Conservation (phyloP, 495 filamentous ascomycete genomes). For the Talaromyces wortmannii region DNA sequence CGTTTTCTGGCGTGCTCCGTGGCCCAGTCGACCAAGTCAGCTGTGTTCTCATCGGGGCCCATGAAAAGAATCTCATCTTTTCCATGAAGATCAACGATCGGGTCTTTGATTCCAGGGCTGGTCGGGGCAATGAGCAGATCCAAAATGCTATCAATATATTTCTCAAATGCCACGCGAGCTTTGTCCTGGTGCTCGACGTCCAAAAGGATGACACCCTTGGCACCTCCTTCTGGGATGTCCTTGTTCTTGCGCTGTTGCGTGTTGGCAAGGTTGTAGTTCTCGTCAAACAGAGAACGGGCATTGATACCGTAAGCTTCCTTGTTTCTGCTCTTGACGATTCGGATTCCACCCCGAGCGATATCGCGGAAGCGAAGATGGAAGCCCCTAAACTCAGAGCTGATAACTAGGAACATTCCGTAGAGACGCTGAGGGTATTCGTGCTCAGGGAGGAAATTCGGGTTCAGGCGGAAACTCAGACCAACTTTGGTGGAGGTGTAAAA, state of each 20-base stretch:
- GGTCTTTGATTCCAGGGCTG: constrained; percentile 97
- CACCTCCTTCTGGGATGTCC: constrained; percentile 98
- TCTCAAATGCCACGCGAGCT: constrained; percentile 86
- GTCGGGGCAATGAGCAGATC: constrained; percentile 84
- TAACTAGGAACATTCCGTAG: constrained; percentile 97
- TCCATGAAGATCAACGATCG: constrained; percentile 89
- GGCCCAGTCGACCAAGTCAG: constrained; percentile 94
- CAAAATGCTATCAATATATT: constrained; percentile 98
- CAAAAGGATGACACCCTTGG: constrained; percentile 94
- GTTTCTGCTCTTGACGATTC: constrained; percentile 96
- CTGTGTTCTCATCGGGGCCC: constrained; percentile 98
- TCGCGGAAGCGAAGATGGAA: constrained; percentile 98
- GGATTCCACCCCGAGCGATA: constrained; percentile 93
- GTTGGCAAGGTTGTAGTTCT: constrained; percentile 97
- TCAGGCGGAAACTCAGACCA: constrained; percentile 89
- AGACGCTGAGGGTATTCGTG: constrained; percentile 90
- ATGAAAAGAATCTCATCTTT: constrained; percentile 96
- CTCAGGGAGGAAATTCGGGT: constrained; percentile 81
- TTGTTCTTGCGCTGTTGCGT: constrained; percentile 99
- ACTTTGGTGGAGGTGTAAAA: constrained; percentile 99
- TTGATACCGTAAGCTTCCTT: constrained; percentile 95
- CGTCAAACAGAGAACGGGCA: constrained; percentile 89
- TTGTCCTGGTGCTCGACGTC: constrained; percentile 93
- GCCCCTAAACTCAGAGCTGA: constrained; percentile 91
- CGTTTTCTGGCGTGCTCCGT: constrained; percentile 85